Evolutionary conservation across 176 grass and related monocot species (phyloP).

Genomic region (maize (Zea mays)): Zm-B73-REFERENCE-NAM-5.0 NC_050103.1:80747501-80748000

Average conservation of each 20-base stretch:
- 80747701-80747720: constrained; percentile 83
- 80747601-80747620: constrained; percentile 64
- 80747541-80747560: background rate
- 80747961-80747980: background rate
- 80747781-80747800: constrained; percentile 78
- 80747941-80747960: constrained; percentile 69
- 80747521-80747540: constrained; percentile 83
- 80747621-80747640: constrained; percentile 83
- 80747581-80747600: constrained; percentile 42
- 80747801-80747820: constrained; percentile 48
- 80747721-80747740: constrained; percentile 82
- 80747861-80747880: constrained; percentile 20
- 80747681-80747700: constrained; percentile 67
- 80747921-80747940: constrained; percentile 45
- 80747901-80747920: background rate
- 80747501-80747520: constrained; percentile 88
- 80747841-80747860: constrained; percentile 55
- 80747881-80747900: constrained; percentile 22
- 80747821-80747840: constrained; percentile 48
- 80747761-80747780: constrained; percentile 73
- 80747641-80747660: constrained; percentile 62
- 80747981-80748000: background rate
- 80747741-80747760: constrained; percentile 78
- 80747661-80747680: constrained; percentile 91
- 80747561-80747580: background rate